A percentile compares a stretch with the other conserved stretches of the same genome.
Evolutionary conservation across 2,329 filamentous ascomycete species (phyloP).

Genomic region (Alternaria brassicicola): DNA sequence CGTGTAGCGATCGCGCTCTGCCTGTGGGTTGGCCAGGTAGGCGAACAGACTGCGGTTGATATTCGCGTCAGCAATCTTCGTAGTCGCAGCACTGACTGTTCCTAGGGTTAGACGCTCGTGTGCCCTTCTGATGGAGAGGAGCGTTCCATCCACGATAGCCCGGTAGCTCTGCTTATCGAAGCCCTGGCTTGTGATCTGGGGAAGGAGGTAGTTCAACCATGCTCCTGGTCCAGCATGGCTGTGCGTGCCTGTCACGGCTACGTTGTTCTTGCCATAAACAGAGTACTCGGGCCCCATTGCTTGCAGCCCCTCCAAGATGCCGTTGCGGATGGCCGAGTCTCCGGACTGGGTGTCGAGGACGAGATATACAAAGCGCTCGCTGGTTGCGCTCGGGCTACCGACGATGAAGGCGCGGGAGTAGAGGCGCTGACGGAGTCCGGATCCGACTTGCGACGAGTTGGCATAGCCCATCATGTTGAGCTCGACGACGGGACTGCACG

Average conservation of each 20-base stretch:
- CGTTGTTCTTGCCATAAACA: slow-evolving; percentile 77
- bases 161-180: slow-evolving; percentile 87
- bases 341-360: slow-evolving; percentile 87
- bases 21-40: slow-evolving; percentile 82
- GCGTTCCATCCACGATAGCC: slow-evolving; percentile 84
- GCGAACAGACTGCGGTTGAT: slow-evolving; percentile 89
- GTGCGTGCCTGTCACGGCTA: slow-evolving; percentile 91
- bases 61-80: slow-evolving; percentile 75
- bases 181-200: slow-evolving; percentile 85
- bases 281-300: slow-evolving; percentile 73
- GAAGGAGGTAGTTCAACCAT: slow-evolving; percentile 93
- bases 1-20: slow-evolving; percentile 74
- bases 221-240: slow-evolving; percentile 90
- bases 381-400: slow-evolving; percentile 67
- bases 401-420: slow-evolving; percentile 91
- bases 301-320: slow-evolving; percentile 78
- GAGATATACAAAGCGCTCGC: slow-evolving; percentile 82
- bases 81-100: slow-evolving; percentile 71
- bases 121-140: slow-evolving; percentile 81
- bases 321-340: slow-evolving; percentile 85
- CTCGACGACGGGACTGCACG: slow-evolving; percentile 76
- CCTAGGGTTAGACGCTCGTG: slow-evolving; percentile 75
- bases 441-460: slow-evolving; percentile 79
- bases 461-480: slow-evolving; percentile 93
- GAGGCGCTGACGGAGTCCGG: slow-evolving; percentile 82